phyloP scores from a whole-genome alignment of 805 yeast species.

The Yarrowia sp. region DNA sequence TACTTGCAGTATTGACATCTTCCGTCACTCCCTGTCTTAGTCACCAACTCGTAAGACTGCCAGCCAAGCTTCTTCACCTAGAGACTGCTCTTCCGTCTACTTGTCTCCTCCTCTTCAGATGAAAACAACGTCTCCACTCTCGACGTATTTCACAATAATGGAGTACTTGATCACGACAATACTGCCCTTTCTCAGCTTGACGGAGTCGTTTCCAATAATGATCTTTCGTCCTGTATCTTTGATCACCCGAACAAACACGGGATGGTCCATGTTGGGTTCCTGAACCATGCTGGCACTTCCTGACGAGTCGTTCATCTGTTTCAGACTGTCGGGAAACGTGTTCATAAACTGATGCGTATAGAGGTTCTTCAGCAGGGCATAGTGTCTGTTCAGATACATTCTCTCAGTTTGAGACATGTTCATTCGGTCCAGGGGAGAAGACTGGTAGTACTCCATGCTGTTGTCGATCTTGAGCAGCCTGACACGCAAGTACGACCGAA shows the following conservation, averaged over 20 bases:
- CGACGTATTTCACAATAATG: constrained; percentile 55
- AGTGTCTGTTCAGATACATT: constrained; percentile 71
- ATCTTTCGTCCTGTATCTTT: constrained; percentile 53
- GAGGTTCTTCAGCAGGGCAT: constrained; percentile 65
- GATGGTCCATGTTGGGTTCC: constrained; percentile 73
- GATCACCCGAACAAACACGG: constrained; percentile 75
- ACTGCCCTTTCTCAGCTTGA: constrained; percentile 66
- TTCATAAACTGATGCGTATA: constrained; percentile 72
- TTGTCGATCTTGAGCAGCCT: constrained; percentile 75
- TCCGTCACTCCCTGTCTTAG: too few relatives aligned
- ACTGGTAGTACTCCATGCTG: constrained; percentile 65
- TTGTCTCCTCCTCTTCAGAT: constrained; percentile 43
- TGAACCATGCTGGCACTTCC: constrained; percentile 71
- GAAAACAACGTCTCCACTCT: constrained; percentile 54
- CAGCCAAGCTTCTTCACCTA: too few relatives aligned
- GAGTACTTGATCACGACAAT: constrained; percentile 78
- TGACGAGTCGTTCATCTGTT: constrained; percentile 75
- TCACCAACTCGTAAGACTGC: too few relatives aligned
- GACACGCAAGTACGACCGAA: constrained; percentile 82
- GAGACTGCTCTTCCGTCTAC: too few relatives aligned
- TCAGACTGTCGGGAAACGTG: constrained; percentile 70
- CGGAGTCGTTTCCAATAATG: constrained; percentile 55
- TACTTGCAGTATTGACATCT: too few relatives aligned
- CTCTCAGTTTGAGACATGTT: constrained; percentile 67
- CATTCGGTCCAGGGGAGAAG: constrained; percentile 50